These are phyloP conservation scores for Barnettozyma wickerhamii DNA, from an alignment of 805 yeast species.

Conservation along the genomic window DNA sequence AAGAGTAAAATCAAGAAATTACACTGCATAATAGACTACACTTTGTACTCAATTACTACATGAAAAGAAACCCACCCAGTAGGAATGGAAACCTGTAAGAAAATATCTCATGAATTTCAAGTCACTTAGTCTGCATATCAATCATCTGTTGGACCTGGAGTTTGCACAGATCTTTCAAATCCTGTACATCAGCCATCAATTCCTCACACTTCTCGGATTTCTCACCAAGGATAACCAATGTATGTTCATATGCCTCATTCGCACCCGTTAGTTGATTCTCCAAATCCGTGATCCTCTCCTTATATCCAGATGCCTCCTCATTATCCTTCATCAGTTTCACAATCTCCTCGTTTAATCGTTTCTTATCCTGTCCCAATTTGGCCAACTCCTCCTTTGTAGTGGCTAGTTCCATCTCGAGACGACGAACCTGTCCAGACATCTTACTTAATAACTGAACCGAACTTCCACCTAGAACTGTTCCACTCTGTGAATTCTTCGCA, in stretches of 20 bases:
- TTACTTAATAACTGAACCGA: slow-evolving; percentile 65
- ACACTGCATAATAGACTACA: background rate
- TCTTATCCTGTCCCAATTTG: slow-evolving; percentile 52
- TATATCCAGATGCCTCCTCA: slow-evolving; percentile 36
- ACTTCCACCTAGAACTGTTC: slow-evolving; percentile 26
- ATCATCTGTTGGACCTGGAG: slow-evolving; percentile 87
- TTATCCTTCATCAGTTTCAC: slow-evolving; percentile 52
- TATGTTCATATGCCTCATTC: slow-evolving; percentile 41
- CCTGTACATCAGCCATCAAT: slow-evolving; percentile 80
- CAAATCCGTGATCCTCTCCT: slow-evolving; percentile 35
- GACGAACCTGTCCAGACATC: slow-evolving; percentile 70
- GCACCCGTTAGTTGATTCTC: slow-evolving; percentile 32
- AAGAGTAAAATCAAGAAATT: slow-evolving; percentile 3
- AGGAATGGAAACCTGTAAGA: too few relatives aligned
- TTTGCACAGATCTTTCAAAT: slow-evolving; percentile 78
- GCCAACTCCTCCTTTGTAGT: slow-evolving; percentile 60
- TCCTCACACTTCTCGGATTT: slow-evolving; percentile 84
- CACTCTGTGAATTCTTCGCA: slow-evolving; percentile 7
- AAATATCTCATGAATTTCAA: too few relatives aligned
- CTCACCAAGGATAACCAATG: slow-evolving; percentile 76
- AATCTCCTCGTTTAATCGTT: slow-evolving; percentile 64
- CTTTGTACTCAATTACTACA: background rate
- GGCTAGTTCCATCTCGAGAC: slow-evolving; percentile 73
- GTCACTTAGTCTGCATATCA: slow-evolving; percentile 42
- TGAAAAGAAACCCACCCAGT: too few relatives aligned